phyloP scores from a whole-genome alignment of 352 stramenopile genomes.

The Phytopythium mirpurense region DNA sequence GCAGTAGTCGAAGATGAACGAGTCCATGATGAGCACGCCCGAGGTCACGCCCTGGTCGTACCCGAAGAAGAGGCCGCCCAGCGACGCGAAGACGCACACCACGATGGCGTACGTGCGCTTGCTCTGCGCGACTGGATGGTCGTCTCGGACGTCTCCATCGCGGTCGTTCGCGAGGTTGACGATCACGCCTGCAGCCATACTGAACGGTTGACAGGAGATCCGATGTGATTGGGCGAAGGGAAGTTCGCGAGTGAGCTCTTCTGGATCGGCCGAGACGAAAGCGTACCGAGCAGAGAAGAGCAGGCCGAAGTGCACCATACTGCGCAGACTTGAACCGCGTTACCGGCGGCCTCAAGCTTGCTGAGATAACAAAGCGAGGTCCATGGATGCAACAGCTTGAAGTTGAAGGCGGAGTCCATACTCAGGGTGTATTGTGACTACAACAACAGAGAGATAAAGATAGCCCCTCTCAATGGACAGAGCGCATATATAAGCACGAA shows the following conservation, averaged over 20 bases:
- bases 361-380: no score
- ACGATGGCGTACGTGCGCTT: conserved; percentile 9
- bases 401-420: no score
- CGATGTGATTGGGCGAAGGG: neutral
- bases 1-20: conserved; percentile 31
- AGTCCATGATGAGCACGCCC: conserved; percentile 27
- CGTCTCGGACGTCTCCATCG: neutral
- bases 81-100: conserved; percentile 10
- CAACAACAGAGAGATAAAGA: no score
- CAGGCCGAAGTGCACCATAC: no score
- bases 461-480: no score
- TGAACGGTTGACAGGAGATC: neutral
- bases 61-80: conserved; percentile 1
- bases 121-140: conserved; percentile 7
- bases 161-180: conserved; percentile 9
- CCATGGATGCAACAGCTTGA: no score
- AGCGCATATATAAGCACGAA: no score
- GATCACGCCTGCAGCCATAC: conserved; percentile 10
- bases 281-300: no score
- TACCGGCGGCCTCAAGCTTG: no score
- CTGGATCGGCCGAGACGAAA: no score
- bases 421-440: no score
- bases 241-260: neutral
- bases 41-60: conserved; percentile 15
- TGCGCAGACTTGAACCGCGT: no score